Evolutionary conservation across 148 eudicot species (phyloP), one percentile per base, ranked within the genome.

Genomic region (Selenicereus undatus): DNA sequence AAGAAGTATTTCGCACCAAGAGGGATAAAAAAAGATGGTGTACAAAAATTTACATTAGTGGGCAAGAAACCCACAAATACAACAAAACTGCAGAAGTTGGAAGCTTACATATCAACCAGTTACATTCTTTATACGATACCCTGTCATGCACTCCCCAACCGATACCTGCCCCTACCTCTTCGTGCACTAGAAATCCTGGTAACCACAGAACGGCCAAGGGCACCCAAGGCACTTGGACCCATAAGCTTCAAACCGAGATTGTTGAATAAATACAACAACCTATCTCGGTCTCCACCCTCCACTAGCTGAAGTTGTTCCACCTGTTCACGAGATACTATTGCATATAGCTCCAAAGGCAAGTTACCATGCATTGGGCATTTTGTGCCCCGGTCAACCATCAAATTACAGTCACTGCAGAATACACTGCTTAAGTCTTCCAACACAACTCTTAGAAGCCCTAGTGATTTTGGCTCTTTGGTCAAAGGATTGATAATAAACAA

Each of bases 211-310:
- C 78, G 88, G 29, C 89, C 90, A 22, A 81, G 75, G 45, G 86
- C 66, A 75, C 87, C 89, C 74, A 92, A 70, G n/a, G 88, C 87
- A 76, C 81, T 85, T 16, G 90, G 86, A 48, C 96, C 94, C 90
- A 89, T 81, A 72, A 95, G 88, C 87, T 92, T 92, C 88, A 95
- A 76, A 60, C 93, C 92, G 60, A 90, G 89, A 79, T 76, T 87
- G 73, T 86, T 88, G 74, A 82, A 80, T 78, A 92, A 76, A 85
- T 84, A 90, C 51, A 83, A 76, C 83, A 93, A 56, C 83, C 88
- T 87, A 78, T 78, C 85, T 78, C 81, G 77, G 74, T 87, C 87
- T 56, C 89, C 93, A 80, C 93, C 97, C 29, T 51, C 69, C 73
- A 88, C 87, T 42, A 78, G 84, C 83, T 88, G 87, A 56, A 95